Percentiles rank a stretch among this genome's conserved stretches.
phyloP scores from a whole-genome alignment of 129 eudicot species.

The Chrysanthemum makinoi region DNA sequence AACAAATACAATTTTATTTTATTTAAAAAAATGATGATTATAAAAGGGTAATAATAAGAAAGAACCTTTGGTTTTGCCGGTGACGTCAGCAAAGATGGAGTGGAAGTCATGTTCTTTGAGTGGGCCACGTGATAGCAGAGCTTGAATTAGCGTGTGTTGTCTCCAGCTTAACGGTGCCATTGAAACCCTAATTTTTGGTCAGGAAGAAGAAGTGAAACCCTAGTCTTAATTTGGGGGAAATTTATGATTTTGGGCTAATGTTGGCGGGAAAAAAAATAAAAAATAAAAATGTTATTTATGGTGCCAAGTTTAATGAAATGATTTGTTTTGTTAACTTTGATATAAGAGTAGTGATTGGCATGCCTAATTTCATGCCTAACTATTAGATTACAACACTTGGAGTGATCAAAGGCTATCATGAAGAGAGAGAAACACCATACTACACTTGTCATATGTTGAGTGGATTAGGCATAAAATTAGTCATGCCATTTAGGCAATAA shows the following conservation, averaged over 20 bases:
- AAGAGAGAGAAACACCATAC: no score
- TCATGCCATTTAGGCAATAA: no score
- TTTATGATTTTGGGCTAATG: not conserved
- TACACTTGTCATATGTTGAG: no score
- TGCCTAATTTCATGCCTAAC: no score
- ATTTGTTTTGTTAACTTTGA: not conserved
- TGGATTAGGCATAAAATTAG: no score
- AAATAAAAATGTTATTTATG: not conserved
- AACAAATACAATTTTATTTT: no score
- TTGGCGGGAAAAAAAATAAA: not conserved
- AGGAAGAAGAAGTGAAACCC: not conserved
- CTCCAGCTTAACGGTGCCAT: slow-evolving; percentile 44
- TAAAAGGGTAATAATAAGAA: not conserved
- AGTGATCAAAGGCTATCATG: no score
- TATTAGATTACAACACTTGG: no score
- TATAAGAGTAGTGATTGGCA: no score
- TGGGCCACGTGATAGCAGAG: slow-evolving; percentile 65
- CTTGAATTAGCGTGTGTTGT: slow-evolving; percentile 65
- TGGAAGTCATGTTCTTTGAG: slow-evolving; percentile 46
- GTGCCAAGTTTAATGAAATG: no score
- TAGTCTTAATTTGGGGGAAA: not conserved
- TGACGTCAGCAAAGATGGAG: slow-evolving; percentile 50
- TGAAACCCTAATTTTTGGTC: not conserved
- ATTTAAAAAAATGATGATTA: not conserved
- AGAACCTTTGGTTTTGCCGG: slow-evolving; percentile 49